Evolutionary conservation across 805 yeast genomes (phyloP).

Genomic region (Yarrowia porcina): DNA sequence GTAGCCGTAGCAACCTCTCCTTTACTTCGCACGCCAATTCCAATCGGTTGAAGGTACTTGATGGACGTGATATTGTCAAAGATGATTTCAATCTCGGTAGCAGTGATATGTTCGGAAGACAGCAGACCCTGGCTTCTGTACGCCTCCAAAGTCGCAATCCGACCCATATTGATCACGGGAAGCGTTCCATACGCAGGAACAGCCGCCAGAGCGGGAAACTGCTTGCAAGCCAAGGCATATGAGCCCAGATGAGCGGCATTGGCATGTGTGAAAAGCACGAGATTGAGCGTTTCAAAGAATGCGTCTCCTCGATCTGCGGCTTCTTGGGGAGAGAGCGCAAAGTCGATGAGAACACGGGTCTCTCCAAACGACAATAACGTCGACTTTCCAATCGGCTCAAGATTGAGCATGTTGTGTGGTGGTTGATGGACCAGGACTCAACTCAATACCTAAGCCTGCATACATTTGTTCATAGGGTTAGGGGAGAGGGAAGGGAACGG

Average conservation of each 20-base stretch:
- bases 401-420: slow-evolving; percentile 15
- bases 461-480: slow-evolving; percentile 8
- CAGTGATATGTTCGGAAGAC: slow-evolving; percentile 61
- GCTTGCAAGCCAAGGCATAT: slow-evolving; percentile 59
- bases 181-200: slow-evolving; percentile 82
- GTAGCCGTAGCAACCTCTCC: slow-evolving; percentile 27
- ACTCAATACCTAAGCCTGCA: no score
- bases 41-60: slow-evolving; percentile 77
- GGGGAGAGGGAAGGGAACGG: neutral
- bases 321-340: slow-evolving; percentile 38
- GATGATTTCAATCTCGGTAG: slow-evolving; percentile 71
- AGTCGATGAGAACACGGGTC: slow-evolving; percentile 7
- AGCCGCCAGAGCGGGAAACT: slow-evolving; percentile 53
- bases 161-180: slow-evolving; percentile 85
- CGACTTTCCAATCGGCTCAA: slow-evolving; percentile 18
- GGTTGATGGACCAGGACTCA: no score
- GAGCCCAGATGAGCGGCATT: slow-evolving; percentile 79
- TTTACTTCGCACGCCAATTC: slow-evolving; percentile 32
- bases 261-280: slow-evolving; percentile 82
- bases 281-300: slow-evolving; percentile 36
- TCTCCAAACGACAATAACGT: slow-evolving; percentile 7
- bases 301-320: slow-evolving; percentile 45
- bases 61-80: slow-evolving; percentile 69
- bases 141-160: slow-evolving; percentile 78
- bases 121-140: slow-evolving; percentile 70